phyloP scores from a whole-genome alignment of 2,329 filamentous ascomycete genomes.

The Lecanicillium sp. region DNA sequence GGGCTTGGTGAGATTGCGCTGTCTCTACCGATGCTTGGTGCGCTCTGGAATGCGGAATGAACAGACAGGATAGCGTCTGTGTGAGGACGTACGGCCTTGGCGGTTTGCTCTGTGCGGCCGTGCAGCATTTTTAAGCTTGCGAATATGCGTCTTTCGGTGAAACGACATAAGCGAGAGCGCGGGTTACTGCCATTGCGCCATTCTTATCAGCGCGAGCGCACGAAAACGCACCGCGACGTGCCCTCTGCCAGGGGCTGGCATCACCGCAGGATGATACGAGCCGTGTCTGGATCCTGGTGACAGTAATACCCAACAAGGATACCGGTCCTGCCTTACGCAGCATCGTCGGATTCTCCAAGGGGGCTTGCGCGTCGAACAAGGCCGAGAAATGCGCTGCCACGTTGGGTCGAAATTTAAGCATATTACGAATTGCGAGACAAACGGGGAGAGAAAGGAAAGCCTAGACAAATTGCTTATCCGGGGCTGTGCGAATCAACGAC shows the following conservation, averaged over 20 bases:
- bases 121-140: conserved; percentile 1
- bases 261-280: too few relatives aligned
- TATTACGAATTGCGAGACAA: conserved; percentile 11
- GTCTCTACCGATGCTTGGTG: too few relatives aligned
- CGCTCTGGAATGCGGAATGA: not conserved
- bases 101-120: not conserved
- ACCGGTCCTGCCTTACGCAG: too few relatives aligned
- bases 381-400: not conserved
- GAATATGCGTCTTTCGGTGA: not conserved
- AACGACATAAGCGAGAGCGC: not conserved
- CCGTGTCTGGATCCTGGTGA: too few relatives aligned
- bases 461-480: not conserved
- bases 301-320: too few relatives aligned
- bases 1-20: too few relatives aligned
- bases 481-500: not conserved
- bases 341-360: not conserved
- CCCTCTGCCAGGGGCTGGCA: too few relatives aligned
- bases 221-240: too few relatives aligned
- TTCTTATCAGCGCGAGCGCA: not conserved
- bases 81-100: not conserved
- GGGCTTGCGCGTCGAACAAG: not conserved
- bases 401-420: conserved; percentile 3
- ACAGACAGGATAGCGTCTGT: not conserved
- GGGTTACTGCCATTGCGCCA: not conserved
- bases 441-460: not conserved